Evolutionary conservation across 345 rosid genomes (phyloP), one percentile per base, ranked within the genome.

Genomic region (Eucalyptus regnans): DNA sequence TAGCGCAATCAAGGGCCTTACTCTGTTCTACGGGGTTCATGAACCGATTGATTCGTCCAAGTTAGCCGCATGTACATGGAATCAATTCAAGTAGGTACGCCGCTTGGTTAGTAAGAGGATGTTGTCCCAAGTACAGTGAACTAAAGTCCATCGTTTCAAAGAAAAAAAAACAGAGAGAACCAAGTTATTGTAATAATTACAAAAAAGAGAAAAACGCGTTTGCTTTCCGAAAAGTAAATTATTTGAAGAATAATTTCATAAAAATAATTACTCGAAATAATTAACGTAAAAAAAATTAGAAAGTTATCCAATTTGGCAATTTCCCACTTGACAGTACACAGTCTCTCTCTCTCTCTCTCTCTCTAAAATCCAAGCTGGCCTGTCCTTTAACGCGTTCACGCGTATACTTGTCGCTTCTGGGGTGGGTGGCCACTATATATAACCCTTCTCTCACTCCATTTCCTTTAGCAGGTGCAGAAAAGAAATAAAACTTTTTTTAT

Each of bases 331-430:
- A 51, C 41, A 23, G 54, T 51, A 33, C 56, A 86, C 27, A 12
- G 37, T 66, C 50, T 48, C 56, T 23, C 81, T 87, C 81, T 58
- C 46, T 51, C 23, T 3, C 48, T 41, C 80, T 43, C 31, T 44
- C 81, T 88, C 56, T 58, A n/a, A 27, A 18, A 6, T 71, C 56
- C 89, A 54, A 81, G 89, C 90, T 89, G 88, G 86, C 90, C 86
- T 56, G 41, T 62, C 85, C 88, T 54, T 66, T 86, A 86, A 66
- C 88, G 86, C 90, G 88, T 89, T 89, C 88, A 89, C 90, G 90
- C 90, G 90, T 89, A 89, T 50, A 20, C 86, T 89, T 89, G 90
- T 89, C 88, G 60, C 17, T 86, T 86, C 31, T 49, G 37, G 81
- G 50, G 50, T 52, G 60, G 27, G 37, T 17, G 5, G 25, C 80